phyloP scores from a whole-genome alignment of 1,139 yeast species.

The Scheffersomyces segobiensis region DNA sequence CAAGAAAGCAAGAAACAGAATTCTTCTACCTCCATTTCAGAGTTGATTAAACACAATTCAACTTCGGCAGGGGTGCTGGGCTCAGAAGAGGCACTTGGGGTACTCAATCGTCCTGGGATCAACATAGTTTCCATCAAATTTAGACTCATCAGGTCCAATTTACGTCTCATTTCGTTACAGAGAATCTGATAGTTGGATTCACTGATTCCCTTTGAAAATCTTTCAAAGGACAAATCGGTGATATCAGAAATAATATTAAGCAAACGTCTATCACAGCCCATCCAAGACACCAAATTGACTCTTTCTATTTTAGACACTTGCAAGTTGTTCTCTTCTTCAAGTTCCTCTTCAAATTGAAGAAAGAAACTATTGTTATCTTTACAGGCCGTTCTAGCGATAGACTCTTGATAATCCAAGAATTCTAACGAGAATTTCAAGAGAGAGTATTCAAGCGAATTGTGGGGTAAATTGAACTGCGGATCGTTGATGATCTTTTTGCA shows the following conservation, averaged over 20 bases:
- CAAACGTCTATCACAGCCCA: slow-evolving; percentile 33
- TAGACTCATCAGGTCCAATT: slow-evolving; percentile 13
- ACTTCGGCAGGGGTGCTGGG: background rate
- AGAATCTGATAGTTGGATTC: slow-evolving; percentile 16
- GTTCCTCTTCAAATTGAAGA: slow-evolving; percentile 15
- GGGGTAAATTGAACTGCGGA: slow-evolving; percentile 14
- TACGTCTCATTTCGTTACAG: slow-evolving; percentile 13
- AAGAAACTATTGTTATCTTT: slow-evolving; percentile 28
- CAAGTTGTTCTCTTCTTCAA: background rate
- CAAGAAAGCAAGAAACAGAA: slow-evolving; percentile 27
- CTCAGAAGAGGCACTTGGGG: background rate
- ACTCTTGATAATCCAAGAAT: slow-evolving; percentile 31
- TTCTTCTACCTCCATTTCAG: slow-evolving; percentile 18
- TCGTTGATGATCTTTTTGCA: slow-evolving; percentile 22
- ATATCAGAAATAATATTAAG: slow-evolving; percentile 31
- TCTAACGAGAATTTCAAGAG: slow-evolving; percentile 27
- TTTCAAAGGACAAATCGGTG: slow-evolving; percentile 35
- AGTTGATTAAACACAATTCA: slow-evolving; percentile 6
- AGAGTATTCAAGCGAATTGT: slow-evolving; percentile 19
- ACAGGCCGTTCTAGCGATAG: slow-evolving; percentile 36
- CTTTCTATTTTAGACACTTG: slow-evolving; percentile 3
- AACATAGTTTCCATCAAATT: slow-evolving; percentile 3
- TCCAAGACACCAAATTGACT: slow-evolving; percentile 16
- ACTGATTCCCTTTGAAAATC: slow-evolving; percentile 13
- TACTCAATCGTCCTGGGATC: background rate